A percentile compares a stretch with the other conserved stretches of the same genome.
These are phyloP conservation scores for Neonectria punicea DNA, from an alignment of 2,329 filamentous ascomycete species.

Conservation along the genomic window DNA sequence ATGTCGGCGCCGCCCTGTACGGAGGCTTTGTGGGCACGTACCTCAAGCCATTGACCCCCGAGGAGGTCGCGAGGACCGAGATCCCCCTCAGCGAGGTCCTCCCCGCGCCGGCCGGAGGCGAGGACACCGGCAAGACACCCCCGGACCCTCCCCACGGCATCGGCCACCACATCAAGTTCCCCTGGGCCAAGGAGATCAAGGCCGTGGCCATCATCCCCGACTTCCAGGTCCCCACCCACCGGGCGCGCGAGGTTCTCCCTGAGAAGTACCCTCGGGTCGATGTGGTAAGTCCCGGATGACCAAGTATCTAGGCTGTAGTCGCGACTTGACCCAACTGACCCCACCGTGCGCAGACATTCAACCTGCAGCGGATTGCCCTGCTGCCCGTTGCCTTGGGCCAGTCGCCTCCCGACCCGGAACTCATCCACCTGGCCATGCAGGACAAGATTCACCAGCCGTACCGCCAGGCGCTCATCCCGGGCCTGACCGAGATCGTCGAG, in stretches of 20 bases:
- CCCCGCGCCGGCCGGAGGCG: conserved; percentile 87
- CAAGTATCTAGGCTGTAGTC: neutral
- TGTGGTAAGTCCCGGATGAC: conserved; percentile 69
- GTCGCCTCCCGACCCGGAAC: conserved; percentile 88
- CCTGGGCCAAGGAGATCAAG: conserved; percentile 95
- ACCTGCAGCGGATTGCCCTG: conserved; percentile 92
- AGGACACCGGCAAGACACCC: conserved; percentile 87
- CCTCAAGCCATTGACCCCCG: conserved; percentile 88
- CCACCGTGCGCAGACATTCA: conserved; percentile 73
- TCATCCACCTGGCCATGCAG: conserved; percentile 98
- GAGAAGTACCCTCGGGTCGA: conserved; percentile 82
- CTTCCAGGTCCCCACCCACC: conserved; percentile 95
- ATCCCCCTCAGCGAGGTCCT: conserved; percentile 95
- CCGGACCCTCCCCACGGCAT: conserved; percentile 92
- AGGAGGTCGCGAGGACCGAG: conserved; percentile 89
- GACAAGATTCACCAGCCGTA: conserved; percentile 99
- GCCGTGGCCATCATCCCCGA: conserved; percentile 95
- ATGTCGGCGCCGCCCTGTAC: conserved; percentile 93
- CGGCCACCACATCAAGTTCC: conserved; percentile 95
- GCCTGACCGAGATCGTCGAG: conserved; percentile 88
- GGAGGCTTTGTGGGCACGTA: conserved; percentile 98
- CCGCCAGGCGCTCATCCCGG: conserved; percentile 89
- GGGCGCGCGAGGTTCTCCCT: conserved; percentile 87
- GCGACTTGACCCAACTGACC: conserved; percentile 26
- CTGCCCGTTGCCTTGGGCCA: conserved; percentile 89